Base-by-base conservation (phyloP, 1,284 basidiomycete species). In the Chondrostereum purpureum region DNA sequence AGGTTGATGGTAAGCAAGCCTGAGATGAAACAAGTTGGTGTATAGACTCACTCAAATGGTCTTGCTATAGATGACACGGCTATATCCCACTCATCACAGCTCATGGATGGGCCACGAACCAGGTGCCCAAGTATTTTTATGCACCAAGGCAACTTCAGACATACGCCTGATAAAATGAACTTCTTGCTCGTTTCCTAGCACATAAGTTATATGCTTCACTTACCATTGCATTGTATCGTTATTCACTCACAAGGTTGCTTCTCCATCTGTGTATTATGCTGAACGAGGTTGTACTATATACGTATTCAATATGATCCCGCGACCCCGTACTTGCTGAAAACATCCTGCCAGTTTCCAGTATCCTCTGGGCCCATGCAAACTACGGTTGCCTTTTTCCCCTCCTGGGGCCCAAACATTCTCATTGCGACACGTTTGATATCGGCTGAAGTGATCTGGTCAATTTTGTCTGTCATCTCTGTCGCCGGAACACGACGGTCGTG, bases 381-480 rank as follows among this genome's bases (percentile, higher is more conserved):
- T 21, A 90, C 65, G 1, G 84, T 85, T 2, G 85, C 75, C 54
- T 77, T 81, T 46, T 73, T 77, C 11, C 75, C 72, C 1, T 75
- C 77, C 40, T 75, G 66, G 0, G 75, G 73, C 6, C 83, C 76
- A 53, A 90, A 87, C 45, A 94, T 68, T 40, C 86, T 77, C 23
- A 67, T 69, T 2, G 90, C 91, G 8, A 93, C 90, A 21, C 80
- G 73, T 50, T 73, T 75, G 42, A 95, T 67, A 47, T 83, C 78
- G 24, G 79, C 75, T 10, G 87, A 61, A 14, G 83, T 84, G 43
- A 99, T 81, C 38, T 74, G 70, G 64, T 95, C 92, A 51, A 99
- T 92, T 61, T 84, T 85, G 10, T 78, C 80, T 50, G 87, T 89
- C 95, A 98, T 98, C 63, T 98, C 93, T 22, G 83, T 77, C 18